Percentiles rank a stretch among this genome's conserved stretches.
Evolutionary conservation across 768 basidiomycete species (phyloP).

Genomic region (Porphyrellus cyaneotinctus): DNA sequence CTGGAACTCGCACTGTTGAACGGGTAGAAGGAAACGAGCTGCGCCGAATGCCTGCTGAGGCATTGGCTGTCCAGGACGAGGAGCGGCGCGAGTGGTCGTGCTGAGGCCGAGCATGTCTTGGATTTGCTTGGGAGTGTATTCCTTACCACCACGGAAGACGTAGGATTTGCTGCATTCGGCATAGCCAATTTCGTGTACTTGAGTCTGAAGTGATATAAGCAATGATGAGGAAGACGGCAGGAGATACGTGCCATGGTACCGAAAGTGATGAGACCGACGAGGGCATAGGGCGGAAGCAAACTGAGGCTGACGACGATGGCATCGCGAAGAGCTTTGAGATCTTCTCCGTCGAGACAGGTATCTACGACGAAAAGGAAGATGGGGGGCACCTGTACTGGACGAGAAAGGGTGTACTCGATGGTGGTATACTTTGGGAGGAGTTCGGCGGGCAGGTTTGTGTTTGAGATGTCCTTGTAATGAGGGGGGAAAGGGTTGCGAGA

Average conservation of each 20-base stretch:
- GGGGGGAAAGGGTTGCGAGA: slow-evolving; percentile 96
- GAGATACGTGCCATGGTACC: slow-evolving; percentile 83
- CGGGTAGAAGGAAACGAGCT: slow-evolving; percentile 87
- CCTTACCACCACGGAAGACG: slow-evolving; percentile 97
- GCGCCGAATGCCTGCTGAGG: slow-evolving; percentile 80
- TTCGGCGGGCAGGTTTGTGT: slow-evolving; percentile 94
- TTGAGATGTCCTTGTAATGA: slow-evolving; percentile 98
- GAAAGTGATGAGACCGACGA: slow-evolving; percentile 93
- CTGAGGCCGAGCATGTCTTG: slow-evolving; percentile 92
- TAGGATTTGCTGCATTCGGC: slow-evolving; percentile 96
- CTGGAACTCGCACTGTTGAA: slow-evolving; percentile 92
- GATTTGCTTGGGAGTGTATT: slow-evolving; percentile 93
- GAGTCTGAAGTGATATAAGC: slow-evolving; percentile 53
- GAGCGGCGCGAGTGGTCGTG: slow-evolving; percentile 74
- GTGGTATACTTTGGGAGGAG: slow-evolving; percentile 97
- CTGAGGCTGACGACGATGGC: slow-evolving; percentile 92
- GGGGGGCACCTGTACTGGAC: slow-evolving; percentile 88
- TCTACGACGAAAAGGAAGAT: slow-evolving; percentile 97
- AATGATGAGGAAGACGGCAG: background rate
- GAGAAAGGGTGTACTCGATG: slow-evolving; percentile 96
- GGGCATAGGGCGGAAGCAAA: slow-evolving; percentile 87
- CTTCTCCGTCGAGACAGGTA: slow-evolving; percentile 93
- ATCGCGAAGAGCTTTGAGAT: slow-evolving; percentile 92
- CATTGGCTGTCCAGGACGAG: slow-evolving; percentile 80
- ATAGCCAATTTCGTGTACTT: slow-evolving; percentile 98